Evolutionary conservation across 192 early-diverging fungal species (phyloP).

Genomic region (Podila horticola): DNA sequence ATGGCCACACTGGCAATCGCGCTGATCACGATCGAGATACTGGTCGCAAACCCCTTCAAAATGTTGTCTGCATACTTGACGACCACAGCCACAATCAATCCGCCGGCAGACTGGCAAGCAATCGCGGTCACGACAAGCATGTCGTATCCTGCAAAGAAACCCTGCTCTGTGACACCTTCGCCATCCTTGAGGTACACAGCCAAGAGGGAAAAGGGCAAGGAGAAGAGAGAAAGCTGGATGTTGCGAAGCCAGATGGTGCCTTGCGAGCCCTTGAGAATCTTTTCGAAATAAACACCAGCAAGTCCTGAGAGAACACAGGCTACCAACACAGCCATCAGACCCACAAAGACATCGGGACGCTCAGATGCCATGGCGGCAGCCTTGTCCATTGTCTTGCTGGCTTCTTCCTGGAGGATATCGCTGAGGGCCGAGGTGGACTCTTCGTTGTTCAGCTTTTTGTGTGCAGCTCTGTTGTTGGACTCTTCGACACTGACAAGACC

Average conservation of each 20-base stretch:
- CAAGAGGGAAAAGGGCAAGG: constrained; percentile 82
- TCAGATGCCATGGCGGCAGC: constrained; percentile 26
- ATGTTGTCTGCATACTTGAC: constrained; percentile 99
- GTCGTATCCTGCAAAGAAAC: constrained; percentile 95
- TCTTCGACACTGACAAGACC: constrained; percentile 85
- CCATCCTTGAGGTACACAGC: constrained; percentile 86
- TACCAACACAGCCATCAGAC: constrained; percentile 79
- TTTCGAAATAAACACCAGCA: constrained; percentile 99
- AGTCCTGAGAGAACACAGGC: constrained; percentile 94
- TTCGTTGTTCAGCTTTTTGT: constrained; percentile 4
- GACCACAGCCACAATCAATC: constrained; percentile 94
- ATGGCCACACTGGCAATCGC: constrained; percentile 83
- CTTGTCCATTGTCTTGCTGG: neutral
- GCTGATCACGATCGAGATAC: constrained; percentile 94
- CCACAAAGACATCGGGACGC: constrained; percentile 67
- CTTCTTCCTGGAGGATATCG: constrained; percentile 18
- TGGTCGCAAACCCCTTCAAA: constrained; percentile 98
- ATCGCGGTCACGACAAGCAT: constrained; percentile 86
- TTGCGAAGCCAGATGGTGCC: constrained; percentile 92
- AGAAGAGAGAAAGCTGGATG: constrained; percentile 91
- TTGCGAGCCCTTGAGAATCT: constrained; percentile 88
- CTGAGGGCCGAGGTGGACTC: constrained; percentile 13
- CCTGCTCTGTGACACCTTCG: constrained; percentile 68
- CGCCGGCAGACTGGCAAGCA: constrained; percentile 88
- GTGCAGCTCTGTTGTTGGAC: constrained; percentile 34